phyloP scores from a whole-genome alignment of 768 basidiomycete genomes.

The Mycena kentingensis region DNA sequence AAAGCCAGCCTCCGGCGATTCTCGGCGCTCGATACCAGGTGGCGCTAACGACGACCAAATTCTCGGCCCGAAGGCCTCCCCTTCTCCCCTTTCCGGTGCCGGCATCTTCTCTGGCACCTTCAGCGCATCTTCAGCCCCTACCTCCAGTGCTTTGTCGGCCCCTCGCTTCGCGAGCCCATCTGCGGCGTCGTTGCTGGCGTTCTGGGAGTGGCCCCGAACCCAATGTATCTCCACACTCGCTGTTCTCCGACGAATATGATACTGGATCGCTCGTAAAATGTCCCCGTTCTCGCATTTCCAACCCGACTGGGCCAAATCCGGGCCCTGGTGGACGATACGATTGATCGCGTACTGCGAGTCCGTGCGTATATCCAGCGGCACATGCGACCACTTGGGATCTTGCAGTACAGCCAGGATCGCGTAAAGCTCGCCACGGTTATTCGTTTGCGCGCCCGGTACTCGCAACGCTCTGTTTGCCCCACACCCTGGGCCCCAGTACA shows the following conservation, averaged over 20 bases:
- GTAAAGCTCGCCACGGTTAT: slow-evolving; percentile 20
- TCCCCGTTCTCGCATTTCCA: slow-evolving; percentile 14
- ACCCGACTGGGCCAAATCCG: slow-evolving; percentile 10
- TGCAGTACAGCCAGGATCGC: slow-evolving; percentile 14
- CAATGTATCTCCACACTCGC: neutral
- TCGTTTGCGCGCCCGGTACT: slow-evolving; percentile 12
- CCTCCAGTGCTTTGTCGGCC: neutral
- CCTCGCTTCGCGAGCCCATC: neutral
- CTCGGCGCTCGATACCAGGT: too few species aligned
- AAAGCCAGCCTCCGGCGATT: too few species aligned
- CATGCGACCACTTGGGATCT: neutral
- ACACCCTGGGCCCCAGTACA: neutral
- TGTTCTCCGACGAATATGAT: neutral
- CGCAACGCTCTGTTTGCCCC: neutral
- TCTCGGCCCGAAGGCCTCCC: neutral
- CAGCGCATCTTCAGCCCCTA: neutral
- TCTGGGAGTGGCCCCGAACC: neutral
- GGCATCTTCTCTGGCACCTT: neutral
- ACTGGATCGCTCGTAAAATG: neutral
- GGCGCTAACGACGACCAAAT: neutral
- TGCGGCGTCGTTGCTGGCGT: neutral
- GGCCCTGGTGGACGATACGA: neutral
- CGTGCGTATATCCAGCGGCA: slow-evolving; percentile 5
- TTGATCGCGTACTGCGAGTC: slow-evolving; percentile 22
- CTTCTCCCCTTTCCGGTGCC: neutral